Conservation (phyloP, 345 rosid genomes). For the Ceriops zippeliana region DNA sequence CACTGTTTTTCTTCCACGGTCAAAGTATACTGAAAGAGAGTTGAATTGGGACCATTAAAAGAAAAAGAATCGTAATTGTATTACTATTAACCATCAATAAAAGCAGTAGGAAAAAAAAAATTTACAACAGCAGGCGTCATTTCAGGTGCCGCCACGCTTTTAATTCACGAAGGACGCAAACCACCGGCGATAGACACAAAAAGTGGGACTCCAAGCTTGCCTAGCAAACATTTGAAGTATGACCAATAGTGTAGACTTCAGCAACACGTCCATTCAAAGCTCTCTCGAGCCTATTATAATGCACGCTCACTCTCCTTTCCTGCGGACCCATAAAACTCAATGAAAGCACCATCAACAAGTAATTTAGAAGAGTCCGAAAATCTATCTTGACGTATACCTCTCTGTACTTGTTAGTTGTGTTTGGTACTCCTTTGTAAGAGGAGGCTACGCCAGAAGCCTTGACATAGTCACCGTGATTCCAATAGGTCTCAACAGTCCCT, state of each 20-base stretch:
- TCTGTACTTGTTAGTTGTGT: constrained; percentile 82
- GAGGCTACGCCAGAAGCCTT: constrained; percentile 33
- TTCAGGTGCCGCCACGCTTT: background rate
- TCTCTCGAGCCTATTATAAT: constrained; percentile 84
- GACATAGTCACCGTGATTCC: constrained; percentile 42
- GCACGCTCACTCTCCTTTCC: constrained; percentile 89
- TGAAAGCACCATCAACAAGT: constrained; percentile 10
- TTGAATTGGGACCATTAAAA: background rate
- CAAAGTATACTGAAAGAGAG: too few species aligned
- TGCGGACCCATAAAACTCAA: constrained; percentile 36
- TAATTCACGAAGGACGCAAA: constrained; percentile 7
- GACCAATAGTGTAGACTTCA: background rate
- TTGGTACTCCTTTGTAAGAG: constrained; percentile 81
- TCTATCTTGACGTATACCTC: constrained; percentile 54
- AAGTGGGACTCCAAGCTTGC: background rate
- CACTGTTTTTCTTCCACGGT: too few species aligned
- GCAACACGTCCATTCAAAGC: constrained; percentile 54
- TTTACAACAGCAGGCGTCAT: constrained; percentile 10
- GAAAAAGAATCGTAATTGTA: background rate
- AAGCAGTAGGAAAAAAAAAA: constrained; percentile 10
- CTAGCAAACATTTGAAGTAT: background rate
- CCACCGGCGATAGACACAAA: background rate
- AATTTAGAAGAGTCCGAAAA: constrained; percentile 1
- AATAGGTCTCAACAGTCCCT: constrained; percentile 80
- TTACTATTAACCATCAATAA: background rate